These are phyloP conservation scores for Ophiostoma angusticollis DNA, from an alignment of 2,329 filamentous ascomycete species.

Conservation along the genomic window DNA sequence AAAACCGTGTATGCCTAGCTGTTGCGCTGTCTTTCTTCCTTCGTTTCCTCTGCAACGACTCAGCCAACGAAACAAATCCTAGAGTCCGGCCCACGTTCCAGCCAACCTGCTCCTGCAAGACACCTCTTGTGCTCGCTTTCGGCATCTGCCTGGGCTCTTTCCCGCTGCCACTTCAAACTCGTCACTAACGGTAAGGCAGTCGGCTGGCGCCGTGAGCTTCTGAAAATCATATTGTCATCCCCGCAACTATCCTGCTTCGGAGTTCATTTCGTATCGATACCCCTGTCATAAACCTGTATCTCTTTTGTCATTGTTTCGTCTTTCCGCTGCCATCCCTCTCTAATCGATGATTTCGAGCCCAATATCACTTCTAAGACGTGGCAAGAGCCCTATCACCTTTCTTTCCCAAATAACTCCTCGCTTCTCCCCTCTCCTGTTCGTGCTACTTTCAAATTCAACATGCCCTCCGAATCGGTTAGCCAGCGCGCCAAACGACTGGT, in stretches of 20 bases:
- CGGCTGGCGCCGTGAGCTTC: too few species aligned
- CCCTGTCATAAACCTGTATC: too few species aligned
- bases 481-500: slow-evolving; percentile 10
- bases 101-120: not conserved
- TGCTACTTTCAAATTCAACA: not conserved
- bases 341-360: too few species aligned
- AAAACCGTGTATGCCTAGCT: slow-evolving; percentile 11
- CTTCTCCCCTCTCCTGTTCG: not conserved
- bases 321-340: too few species aligned
- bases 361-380: too few species aligned
- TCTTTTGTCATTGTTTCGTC: too few species aligned
- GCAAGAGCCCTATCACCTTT: too few species aligned
- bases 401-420: not conserved
- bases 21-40: not conserved
- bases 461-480: slow-evolving; percentile 2
- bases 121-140: not conserved
- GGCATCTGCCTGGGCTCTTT: not conserved
- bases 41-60: not conserved
- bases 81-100: not conserved
- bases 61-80: slow-evolving; percentile 2
- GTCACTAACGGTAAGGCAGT: slow-evolving; percentile 1
- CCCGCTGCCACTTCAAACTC: not conserved
- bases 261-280: too few species aligned
- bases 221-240: too few species aligned
- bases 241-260: too few species aligned